phyloP scores from a whole-genome alignment of 164 flowering plant genomes.

The Vitis labrusca region DNA sequence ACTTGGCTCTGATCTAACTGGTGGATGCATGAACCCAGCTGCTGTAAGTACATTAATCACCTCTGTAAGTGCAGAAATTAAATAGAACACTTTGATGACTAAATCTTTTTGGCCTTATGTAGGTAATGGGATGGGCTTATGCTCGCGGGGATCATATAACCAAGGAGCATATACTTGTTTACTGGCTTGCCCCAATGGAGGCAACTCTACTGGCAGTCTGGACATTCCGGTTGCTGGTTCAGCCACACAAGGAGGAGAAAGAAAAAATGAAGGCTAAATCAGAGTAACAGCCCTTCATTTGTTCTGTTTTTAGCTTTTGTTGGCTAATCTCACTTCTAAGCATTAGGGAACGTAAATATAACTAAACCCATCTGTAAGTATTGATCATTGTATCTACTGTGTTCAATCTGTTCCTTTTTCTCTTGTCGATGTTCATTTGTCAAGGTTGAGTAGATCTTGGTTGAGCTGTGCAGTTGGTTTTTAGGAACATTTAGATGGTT shows the following conservation, averaged over 20 bases:
- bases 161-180: conserved; percentile 84
- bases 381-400: too few relatives aligned
- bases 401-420: too few relatives aligned
- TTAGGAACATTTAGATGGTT: too few relatives aligned
- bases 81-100: neutral
- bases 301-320: neutral
- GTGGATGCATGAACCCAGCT: conserved; percentile 98
- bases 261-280: conserved; percentile 37
- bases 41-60: conserved; percentile 54
- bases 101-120: neutral
- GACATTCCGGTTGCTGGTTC: conserved; percentile 54
- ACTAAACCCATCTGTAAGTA: neutral
- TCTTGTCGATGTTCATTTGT: too few relatives aligned
- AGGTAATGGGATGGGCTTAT: conserved; percentile 80
- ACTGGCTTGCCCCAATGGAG: conserved; percentile 94
- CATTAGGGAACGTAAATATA: neutral
- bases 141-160: conserved; percentile 84
- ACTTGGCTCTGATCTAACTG: conserved; percentile 92
- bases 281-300: conserved; percentile 28
- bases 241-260: conserved; percentile 37
- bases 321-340: neutral
- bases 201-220: conserved; percentile 78
- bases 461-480: too few relatives aligned
- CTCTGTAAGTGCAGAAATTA: too few relatives aligned
- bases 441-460: too few relatives aligned